Evolutionary conservation across 2,329 filamentous ascomycete species (phyloP).

Genomic region (Xylaria sp.): DNA sequence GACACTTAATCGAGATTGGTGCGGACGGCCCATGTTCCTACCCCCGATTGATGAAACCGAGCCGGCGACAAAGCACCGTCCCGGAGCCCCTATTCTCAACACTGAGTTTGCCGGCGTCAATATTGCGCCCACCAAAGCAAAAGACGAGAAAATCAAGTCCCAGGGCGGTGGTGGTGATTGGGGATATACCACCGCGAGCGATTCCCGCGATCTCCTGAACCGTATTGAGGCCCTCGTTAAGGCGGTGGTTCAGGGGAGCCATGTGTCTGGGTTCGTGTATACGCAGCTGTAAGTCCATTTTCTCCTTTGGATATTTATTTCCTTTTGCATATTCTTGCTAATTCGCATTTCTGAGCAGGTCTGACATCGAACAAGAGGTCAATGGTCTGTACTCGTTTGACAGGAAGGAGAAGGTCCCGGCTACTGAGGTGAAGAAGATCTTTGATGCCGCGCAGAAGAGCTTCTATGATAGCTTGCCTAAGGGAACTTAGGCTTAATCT

Average conservation of each 20-base stretch:
- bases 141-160: conserved; percentile 35
- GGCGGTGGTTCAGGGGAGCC: conserved; percentile 67
- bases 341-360: conserved; percentile 45
- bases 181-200: conserved; percentile 75
- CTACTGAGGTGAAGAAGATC: conserved; percentile 65
- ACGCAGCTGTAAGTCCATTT: conserved; percentile 66
- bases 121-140: conserved; percentile 62
- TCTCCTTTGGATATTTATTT: not conserved
- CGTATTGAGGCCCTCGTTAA: conserved; percentile 68
- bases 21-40: conserved; percentile 66
- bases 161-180: conserved; percentile 63
- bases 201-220: conserved; percentile 68
- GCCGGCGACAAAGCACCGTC: conserved; percentile 61
- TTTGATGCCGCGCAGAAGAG: conserved; percentile 63
- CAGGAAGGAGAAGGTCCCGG: conserved; percentile 69
- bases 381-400: conserved; percentile 75
- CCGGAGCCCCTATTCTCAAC: conserved; percentile 70
- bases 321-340: conserved; percentile 12
- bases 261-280: conserved; percentile 70
- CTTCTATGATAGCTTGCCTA: conserved; percentile 55
- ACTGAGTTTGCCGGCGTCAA: conserved; percentile 77
- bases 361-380: conserved; percentile 74
- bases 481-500: conserved; percentile 17
- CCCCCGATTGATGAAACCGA: conserved; percentile 57
- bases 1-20: conserved; percentile 64